Evolutionary conservation across 148 eudicot genomes (phyloP).

Genomic region (Fagopyrum esculentum): DNA sequence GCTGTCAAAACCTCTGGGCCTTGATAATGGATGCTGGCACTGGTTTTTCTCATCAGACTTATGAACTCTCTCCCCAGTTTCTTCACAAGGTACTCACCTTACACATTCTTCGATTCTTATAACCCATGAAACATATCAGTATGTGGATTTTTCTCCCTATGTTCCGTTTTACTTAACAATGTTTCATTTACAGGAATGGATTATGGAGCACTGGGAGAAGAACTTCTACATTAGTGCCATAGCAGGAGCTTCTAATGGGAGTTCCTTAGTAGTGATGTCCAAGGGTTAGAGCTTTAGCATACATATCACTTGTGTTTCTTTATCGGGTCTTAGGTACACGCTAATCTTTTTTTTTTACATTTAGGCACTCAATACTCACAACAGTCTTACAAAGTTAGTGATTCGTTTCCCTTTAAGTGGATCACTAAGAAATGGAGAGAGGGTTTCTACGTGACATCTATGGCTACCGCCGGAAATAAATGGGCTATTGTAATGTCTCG

Average conservation of each 20-base stretch:
- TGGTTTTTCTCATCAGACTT: slow-evolving; percentile 75
- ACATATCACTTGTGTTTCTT: background rate
- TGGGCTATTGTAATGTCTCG: slow-evolving; percentile 99
- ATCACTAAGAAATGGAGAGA: slow-evolving; percentile 95
- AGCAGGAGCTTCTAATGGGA: slow-evolving; percentile 85
- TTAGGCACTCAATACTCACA: slow-evolving; percentile 76
- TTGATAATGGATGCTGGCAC: slow-evolving; percentile 98
- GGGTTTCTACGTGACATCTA: slow-evolving; percentile 83
- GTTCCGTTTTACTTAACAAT: background rate
- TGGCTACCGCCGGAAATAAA: slow-evolving; percentile 86
- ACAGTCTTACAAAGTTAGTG: slow-evolving; percentile 96
- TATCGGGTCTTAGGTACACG: background rate
- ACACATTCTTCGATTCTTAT: background rate
- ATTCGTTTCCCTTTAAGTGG: slow-evolving; percentile 94
- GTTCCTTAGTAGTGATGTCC: slow-evolving; percentile 89
- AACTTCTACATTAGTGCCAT: slow-evolving; percentile 79
- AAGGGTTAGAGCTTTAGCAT: slow-evolving; percentile 38
- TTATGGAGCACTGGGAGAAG: slow-evolving; percentile 97
- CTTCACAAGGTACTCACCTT: slow-evolving; percentile 67
- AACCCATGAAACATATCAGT: background rate
- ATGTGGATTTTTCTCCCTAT: background rate
- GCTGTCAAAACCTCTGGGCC: slow-evolving; percentile 79
- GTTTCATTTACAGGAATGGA: slow-evolving; percentile 62
- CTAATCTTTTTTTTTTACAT: background rate
- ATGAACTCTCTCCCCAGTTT: slow-evolving; percentile 74